Conservation (phyloP, 2,329 filamentous ascomycete species). For the Ophiognomonia clavigignenti-juglandacearum region DNA sequence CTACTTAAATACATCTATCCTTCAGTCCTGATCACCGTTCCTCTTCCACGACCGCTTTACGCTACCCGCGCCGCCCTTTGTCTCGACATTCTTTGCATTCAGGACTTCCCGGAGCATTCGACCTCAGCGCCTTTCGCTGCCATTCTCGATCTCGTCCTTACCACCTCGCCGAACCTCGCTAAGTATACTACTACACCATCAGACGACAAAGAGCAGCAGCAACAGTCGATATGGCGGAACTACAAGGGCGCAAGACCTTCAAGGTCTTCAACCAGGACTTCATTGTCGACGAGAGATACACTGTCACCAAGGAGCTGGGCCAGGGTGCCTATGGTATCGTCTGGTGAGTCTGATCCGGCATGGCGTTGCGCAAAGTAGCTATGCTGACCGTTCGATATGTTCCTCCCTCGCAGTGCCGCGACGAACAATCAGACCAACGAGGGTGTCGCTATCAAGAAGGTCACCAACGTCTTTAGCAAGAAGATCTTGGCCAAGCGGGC, state of each 20-base stretch:
- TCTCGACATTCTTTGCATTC: too few species aligned
- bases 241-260: slow-evolving; percentile 74
- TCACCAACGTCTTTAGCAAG: slow-evolving; percentile 99
- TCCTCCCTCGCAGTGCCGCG: slow-evolving; percentile 61
- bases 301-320: slow-evolving; percentile 95
- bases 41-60: background rate
- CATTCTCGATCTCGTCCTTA: background rate
- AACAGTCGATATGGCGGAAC: slow-evolving; percentile 26
- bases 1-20: too few species aligned
- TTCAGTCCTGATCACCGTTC: too few species aligned
- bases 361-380: background rate
- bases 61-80: slow-evolving; percentile 7
- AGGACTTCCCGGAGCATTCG: too few species aligned
- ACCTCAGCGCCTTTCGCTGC: background rate
- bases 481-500: slow-evolving; percentile 99
- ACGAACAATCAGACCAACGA: slow-evolving; percentile 87
- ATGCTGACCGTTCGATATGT: slow-evolving; percentile 4
- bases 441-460: slow-evolving; percentile 97
- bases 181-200: background rate
- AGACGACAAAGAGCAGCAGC: background rate
- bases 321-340: slow-evolving; percentile 99
- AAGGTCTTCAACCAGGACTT: slow-evolving; percentile 99
- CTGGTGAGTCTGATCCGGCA: slow-evolving; percentile 60
- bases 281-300: slow-evolving; percentile 96
- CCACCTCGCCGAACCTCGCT: background rate